Evolutionary conservation across 768 basidiomycete genomes (phyloP), one percentile per base, ranked within the genome.

Genomic region (Kockovaella imperatae): DNA sequence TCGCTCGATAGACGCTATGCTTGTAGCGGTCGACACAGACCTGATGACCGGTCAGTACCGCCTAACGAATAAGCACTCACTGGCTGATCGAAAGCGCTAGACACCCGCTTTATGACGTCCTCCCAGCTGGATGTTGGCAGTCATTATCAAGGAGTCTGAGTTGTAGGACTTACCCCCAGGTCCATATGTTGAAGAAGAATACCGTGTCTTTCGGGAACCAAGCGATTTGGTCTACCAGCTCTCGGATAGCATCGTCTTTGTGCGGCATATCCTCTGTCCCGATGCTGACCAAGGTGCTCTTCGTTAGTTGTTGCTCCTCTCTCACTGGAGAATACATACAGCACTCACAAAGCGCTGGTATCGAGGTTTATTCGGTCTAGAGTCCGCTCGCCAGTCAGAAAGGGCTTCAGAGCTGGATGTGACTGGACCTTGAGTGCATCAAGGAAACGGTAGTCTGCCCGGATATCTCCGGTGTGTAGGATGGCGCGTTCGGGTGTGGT

Each of bases 11-110:
- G 15, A 93, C 77, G 3, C 71, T 66, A 58, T 81, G 63, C 64
- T 96, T 95, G 75, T 96, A 95, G 29, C 85, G 78, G 68, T 96
- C 91, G 29, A 91, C 76, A 60, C 96, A 91, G 50, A 97, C 83
- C 85, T 87, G 52, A 11, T 18, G 29, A 47, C 39, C 17, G 32
- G 8, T 13, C 25, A 49, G 32, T 21, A 20, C 14, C 10, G 28
- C 10, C 60, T 67, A 55, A 84, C 86, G 73, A 31, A 2, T 14
- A 24, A 5, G 3, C 28, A 41, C 53, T 49, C 23, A 60, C 54
- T 10, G 32, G 40, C 5, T 76, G 73, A 28, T 78, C 75, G 59
- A 93, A 96, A 0, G 75, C 74, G 2, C 75, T 72, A 2, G 84
- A 78, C 6, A 96, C 73, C 0, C 77, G 85, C 60, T 87, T 86